Base-by-base conservation (phyloP, 192 early-diverging fungal genomes). In the Ambispora gerdemannii region DNA sequence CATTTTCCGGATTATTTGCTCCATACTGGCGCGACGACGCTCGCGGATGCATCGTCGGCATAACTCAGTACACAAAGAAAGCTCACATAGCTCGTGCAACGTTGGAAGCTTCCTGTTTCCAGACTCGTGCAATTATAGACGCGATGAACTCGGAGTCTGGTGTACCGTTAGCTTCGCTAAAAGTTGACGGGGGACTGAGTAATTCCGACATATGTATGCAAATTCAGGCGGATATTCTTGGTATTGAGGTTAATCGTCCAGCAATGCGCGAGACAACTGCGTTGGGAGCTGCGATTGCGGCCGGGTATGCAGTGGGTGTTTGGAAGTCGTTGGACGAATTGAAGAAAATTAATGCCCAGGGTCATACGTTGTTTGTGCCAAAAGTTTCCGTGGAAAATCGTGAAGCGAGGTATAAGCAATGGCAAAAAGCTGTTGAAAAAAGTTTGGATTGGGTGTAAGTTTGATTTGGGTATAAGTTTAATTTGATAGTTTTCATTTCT, bases 21-120 rank as follows among this genome's bases (percentile, higher is more conserved):
- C 95, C 95, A 2, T 92, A 97, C 78, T 97, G 95, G 95, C 80
- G 92, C 34, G 86, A 89, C 50, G 95, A 95, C 78, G 95, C 93
- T 20, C 87, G 93, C 47, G 93, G 90, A 30, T 86, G 84, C 66
- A 90, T 97, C 32, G 83, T 90, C 67, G 95, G 95, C 6, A 78
- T 97, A 50, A 95, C 95, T 0, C 92, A 93, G 72, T 95, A 88
- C 69, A 90, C 93, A 20, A 95, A 87, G 52, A 88, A 89, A 67
- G 82, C 84, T 27, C 95, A 97, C 73, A 84, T 97, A 72, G 86
- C 88, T 22, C 84, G 95, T 30, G 95, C 95, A 2, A 91, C 92
- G 22, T 82, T 97, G 0, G 95, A 97, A 74, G 88, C 93, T 6
- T 87, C 93, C 19, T 94, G 93, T 78, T 95, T 89, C 82, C 95